These are phyloP conservation scores for sunflower (Helianthus annuus) DNA, from an alignment of 129 eudicot species.

Conservation along the genomic window DNA sequence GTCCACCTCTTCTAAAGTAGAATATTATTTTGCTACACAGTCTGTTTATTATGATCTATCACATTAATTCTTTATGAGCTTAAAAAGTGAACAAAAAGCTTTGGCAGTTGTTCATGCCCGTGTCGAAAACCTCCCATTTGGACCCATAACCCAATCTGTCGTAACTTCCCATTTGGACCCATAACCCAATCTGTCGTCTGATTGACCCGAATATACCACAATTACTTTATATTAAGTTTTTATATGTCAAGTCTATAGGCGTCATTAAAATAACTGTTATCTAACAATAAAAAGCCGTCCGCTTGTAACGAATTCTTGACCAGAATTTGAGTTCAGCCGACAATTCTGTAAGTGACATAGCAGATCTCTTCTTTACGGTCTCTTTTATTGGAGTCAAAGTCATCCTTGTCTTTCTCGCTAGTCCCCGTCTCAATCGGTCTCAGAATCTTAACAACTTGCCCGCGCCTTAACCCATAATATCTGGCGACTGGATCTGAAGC, in stretches of 20 bases:
- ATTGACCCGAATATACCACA: neutral
- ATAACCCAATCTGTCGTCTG: neutral
- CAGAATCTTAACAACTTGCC: constrained; percentile 37
- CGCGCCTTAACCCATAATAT: constrained; percentile 41
- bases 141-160: no score
- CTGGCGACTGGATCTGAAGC: constrained; percentile 32
- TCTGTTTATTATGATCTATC: no score
- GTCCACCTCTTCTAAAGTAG: no score
- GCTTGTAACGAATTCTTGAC: neutral
- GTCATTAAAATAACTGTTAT: neutral
- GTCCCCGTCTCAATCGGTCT: constrained; percentile 45
- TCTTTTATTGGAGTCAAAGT: constrained; percentile 31
- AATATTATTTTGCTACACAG: no score
- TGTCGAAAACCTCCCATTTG: neutral
- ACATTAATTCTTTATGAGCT: no score
- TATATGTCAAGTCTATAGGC: neutral
- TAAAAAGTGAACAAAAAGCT: no score
- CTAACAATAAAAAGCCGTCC: neutral
- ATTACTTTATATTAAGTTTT: neutral
- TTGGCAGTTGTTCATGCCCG: no score
- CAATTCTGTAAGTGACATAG: constrained; percentile 37
- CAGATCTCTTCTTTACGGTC: constrained; percentile 35
- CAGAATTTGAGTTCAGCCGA: constrained; percentile 16
- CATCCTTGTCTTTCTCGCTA: constrained; percentile 38
- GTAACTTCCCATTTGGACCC: neutral